Conservation (phyloP, 2,329 filamentous ascomycete genomes). For the Basipetospora sp. region DNA sequence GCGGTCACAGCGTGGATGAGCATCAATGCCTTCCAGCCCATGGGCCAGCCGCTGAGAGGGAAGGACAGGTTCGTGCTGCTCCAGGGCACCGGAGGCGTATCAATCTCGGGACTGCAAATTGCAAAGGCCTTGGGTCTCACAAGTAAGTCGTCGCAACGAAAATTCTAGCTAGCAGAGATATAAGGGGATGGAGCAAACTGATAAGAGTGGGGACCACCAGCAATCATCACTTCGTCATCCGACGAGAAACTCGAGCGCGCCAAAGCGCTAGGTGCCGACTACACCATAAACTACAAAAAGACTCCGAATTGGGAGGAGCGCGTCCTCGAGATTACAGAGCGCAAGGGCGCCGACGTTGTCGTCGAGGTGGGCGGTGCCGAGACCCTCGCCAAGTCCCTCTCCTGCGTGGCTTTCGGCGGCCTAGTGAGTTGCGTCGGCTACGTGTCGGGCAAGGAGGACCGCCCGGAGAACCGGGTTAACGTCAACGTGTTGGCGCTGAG, state of each 20-base stretch:
- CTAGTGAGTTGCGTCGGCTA: conserved; percentile 38
- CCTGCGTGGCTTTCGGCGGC: conserved; percentile 39
- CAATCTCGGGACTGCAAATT: conserved; percentile 36
- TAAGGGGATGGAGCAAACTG: too few species aligned
- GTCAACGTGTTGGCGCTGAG: conserved; percentile 41
- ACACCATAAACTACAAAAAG: conserved; percentile 38
- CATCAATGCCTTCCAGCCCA: conserved; percentile 43
- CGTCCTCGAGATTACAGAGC: conserved; percentile 30
- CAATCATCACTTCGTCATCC: conserved; percentile 39
- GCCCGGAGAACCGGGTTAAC: conserved; percentile 37
- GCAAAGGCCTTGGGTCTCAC: conserved; percentile 35
- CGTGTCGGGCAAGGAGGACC: conserved; percentile 39
- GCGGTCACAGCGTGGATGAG: conserved; percentile 51
- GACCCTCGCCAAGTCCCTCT: conserved; percentile 37
- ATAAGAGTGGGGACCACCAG: too few species aligned
- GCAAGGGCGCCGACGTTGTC: conserved; percentile 36
- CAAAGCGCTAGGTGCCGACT: conserved; percentile 33
- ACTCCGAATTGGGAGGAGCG: conserved; percentile 35
- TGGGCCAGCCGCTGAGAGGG: conserved; percentile 27
- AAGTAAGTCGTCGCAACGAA: conserved; percentile 12
- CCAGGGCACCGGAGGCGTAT: conserved; percentile 41
- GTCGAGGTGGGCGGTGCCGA: conserved; percentile 39
- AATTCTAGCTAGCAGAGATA: too few species aligned
- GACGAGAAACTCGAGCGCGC: conserved; percentile 35
- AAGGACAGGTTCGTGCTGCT: conserved; percentile 31